Conservation (phyloP, 768 basidiomycete species). For the Chalciporus sphaerocephalus region DNA sequence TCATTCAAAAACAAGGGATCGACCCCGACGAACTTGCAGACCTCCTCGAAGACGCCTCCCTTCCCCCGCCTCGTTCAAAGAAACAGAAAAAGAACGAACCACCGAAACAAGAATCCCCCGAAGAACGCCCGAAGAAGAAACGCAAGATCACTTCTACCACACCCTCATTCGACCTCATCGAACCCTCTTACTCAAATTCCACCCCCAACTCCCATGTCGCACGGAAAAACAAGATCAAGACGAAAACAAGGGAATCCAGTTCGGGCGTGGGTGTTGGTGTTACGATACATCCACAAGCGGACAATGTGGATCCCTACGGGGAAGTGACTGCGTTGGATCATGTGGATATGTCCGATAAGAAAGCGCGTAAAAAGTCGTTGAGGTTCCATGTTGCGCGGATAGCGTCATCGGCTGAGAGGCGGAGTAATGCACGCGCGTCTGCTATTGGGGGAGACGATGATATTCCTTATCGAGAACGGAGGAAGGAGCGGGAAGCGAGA, state of each 20-base stretch:
- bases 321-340: slow-evolving; percentile 66
- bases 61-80: slow-evolving; percentile 1
- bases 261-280: neutral
- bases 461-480: slow-evolving; percentile 79
- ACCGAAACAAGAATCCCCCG: slow-evolving; percentile 10
- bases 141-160: slow-evolving; percentile 39
- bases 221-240: slow-evolving; percentile 21
- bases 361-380: slow-evolving; percentile 72
- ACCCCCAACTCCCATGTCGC: slow-evolving; percentile 46
- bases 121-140: slow-evolving; percentile 54
- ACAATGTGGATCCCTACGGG: slow-evolving; percentile 50
- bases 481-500: slow-evolving; percentile 56
- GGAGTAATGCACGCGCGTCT: slow-evolving; percentile 66
- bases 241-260: no score
- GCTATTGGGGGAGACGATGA: slow-evolving; percentile 91
- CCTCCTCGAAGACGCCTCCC: slow-evolving; percentile 51
- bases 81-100: neutral
- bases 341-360: slow-evolving; percentile 81
- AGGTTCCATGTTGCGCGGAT: slow-evolving; percentile 94
- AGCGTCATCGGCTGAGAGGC: slow-evolving; percentile 70
- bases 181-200: no score
- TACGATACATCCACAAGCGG: neutral
- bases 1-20: slow-evolving; percentile 35
- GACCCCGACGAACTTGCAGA: slow-evolving; percentile 50
- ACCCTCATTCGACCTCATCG: slow-evolving; percentile 72